Evolutionary conservation across 805 yeast genomes (phyloP), one percentile per base, ranked within the genome.

Genomic region (Spathaspora boniae): DNA sequence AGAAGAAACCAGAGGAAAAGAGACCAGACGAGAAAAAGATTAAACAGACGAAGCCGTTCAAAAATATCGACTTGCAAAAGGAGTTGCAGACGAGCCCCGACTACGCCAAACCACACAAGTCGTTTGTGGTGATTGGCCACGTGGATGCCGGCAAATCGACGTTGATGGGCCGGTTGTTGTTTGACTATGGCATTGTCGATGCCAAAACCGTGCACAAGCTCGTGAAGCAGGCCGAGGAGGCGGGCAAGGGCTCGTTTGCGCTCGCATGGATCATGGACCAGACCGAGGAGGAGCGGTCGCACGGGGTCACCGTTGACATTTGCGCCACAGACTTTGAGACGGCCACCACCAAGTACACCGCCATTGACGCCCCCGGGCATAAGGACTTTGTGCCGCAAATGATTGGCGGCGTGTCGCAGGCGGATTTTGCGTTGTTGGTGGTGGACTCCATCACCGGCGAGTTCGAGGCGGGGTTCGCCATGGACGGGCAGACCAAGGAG

Each of bases 81-180:
- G 74, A 70, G 45, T 43, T 74, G 17, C 34, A 51, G 3, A 45
- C 54, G 7, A 62, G 65, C 44, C 35, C 53, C 8, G 38, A 48
- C 5, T 61, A 51, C 41, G 33, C 44, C 24, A 79, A 78, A 46
- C 83, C 85, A 2, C 72, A 67, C 36, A 60, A 80, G 33, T 74
- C 83, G n/a, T 82, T 82, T 48, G 88, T 84, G 22, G 87, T 85
- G 4, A 82, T 85, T 45, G 93, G 94, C 8, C 94, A 85, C 55
- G 91, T 85, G 5, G 94, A 85, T 56, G 86, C 91, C 0, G 94
- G 94, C 11, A 85, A 85, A 50, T 81, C 88, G 2, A 85, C 94
- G 1, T 65, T 85, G 33, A 76, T 84, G 75, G 94, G 94, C 5
- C 59, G 93, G 31, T 54, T 85, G 25, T 55, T 85, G 26, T 78